These are phyloP conservation scores for Cystobasidium onofrii DNA, from an alignment of 768 basidiomycete species.

Conservation along the genomic window DNA sequence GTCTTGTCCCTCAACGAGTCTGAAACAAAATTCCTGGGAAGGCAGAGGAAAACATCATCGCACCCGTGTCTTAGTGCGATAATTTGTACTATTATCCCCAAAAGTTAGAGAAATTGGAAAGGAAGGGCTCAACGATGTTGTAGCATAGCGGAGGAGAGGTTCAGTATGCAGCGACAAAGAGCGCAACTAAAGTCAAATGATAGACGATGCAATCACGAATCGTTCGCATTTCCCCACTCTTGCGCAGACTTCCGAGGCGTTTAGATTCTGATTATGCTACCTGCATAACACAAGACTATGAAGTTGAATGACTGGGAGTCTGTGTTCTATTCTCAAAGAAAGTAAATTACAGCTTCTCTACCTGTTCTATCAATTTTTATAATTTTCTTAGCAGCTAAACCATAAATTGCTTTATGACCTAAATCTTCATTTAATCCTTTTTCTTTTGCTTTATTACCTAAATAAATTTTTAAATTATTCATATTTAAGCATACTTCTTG, in stretches of 20 bases:
- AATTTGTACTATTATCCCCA: too few relatives aligned
- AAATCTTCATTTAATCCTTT: constrained; percentile 18
- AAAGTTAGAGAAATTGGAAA: not conserved
- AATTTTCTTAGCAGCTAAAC: constrained; percentile 27
- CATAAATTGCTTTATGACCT: constrained; percentile 31
- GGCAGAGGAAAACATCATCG: too few relatives aligned
- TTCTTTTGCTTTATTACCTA: constrained; percentile 6
- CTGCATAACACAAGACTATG: too few relatives aligned
- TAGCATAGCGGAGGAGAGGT: not conserved
- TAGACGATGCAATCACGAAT: too few relatives aligned
- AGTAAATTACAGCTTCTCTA: constrained; percentile 23
- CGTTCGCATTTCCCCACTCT: too few relatives aligned
- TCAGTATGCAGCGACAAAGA: not conserved
- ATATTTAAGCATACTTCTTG: constrained; percentile 2
- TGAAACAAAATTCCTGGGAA: too few relatives aligned
- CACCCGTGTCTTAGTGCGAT: too few relatives aligned
- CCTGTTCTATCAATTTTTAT: constrained; percentile 26
- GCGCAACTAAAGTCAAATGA: not conserved
- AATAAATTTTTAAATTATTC: constrained; percentile 12
- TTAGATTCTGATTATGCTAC: too few relatives aligned
- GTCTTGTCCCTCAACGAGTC: too few relatives aligned
- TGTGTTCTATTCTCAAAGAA: too few relatives aligned
- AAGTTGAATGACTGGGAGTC: too few relatives aligned
- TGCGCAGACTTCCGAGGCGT: too few relatives aligned
- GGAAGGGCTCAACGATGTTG: not conserved